Percentiles rank a stretch among this genome's conserved stretches.
Conservation (phyloP, 2,329 filamentous ascomycete genomes). For the Tolypocladium inflatum region DNA sequence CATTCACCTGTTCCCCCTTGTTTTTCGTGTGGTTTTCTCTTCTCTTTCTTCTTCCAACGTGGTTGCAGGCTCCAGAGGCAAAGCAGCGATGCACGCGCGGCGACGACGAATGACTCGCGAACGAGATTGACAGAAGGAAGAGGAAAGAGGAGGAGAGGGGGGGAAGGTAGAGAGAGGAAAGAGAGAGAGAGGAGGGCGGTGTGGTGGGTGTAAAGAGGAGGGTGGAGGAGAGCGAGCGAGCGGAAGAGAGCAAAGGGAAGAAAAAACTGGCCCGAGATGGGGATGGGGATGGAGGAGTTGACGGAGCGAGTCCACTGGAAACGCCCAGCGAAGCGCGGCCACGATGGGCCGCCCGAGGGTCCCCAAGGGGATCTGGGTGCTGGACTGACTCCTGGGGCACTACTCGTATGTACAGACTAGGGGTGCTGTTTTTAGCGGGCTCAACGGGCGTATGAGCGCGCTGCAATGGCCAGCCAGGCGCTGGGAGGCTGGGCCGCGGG, state of each 20-base stretch:
- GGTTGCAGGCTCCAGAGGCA: conserved; percentile 1
- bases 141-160: conserved; percentile 7
- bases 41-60: neutral
- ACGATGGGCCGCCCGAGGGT: neutral
- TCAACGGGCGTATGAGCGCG: neutral
- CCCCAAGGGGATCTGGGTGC: neutral
- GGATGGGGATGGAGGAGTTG: conserved; percentile 3
- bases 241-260: conserved; percentile 17
- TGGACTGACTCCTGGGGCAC: neutral
- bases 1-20: neutral
- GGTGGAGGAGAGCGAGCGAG: conserved; percentile 17
- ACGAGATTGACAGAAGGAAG: conserved; percentile 7
- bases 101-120: conserved; percentile 14
- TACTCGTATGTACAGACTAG: neutral
- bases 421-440: neutral
- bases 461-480: neutral
- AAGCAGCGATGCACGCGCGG: conserved; percentile 1
- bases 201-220: conserved; percentile 15
- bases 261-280: conserved; percentile 16
- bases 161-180: conserved; percentile 6
- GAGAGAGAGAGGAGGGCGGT: conserved; percentile 19
- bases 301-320: neutral
- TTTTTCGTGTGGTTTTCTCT: neutral
- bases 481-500: neutral
- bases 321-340: neutral